Evolutionary conservation across 257 asterid species (phyloP).

Genomic region (Solanum lignicaule): DNA sequence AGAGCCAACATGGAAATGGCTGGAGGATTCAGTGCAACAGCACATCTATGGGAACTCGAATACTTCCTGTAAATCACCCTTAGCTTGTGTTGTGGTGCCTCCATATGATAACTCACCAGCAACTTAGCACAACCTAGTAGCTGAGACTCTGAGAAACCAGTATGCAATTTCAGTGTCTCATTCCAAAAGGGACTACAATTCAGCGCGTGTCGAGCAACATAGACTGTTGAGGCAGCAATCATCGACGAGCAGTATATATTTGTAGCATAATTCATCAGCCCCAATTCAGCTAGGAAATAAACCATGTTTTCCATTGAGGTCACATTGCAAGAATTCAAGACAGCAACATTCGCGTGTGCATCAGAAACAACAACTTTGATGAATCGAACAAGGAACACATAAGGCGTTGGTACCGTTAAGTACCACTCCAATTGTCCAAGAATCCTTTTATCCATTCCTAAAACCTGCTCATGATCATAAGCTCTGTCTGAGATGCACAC

Average conservation of each 20-base stretch:
- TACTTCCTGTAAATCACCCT: slow-evolving; percentile 55
- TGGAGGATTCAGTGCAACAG: slow-evolving; percentile 53
- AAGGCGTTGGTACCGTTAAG: slow-evolving; percentile 78
- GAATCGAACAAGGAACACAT: slow-evolving; percentile 76
- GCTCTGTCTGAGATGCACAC: slow-evolving; percentile 62
- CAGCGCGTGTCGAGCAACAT: slow-evolving; percentile 58
- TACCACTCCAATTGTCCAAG: slow-evolving; percentile 66
- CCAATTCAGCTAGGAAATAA: slow-evolving; percentile 65
- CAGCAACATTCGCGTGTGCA: slow-evolving; percentile 17
- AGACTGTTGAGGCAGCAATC: slow-evolving; percentile 95
- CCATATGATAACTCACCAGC: slow-evolving; percentile 39
- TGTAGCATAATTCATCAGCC: slow-evolving; percentile 65
- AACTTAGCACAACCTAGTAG: slow-evolving; percentile 52
- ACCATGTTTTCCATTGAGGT: slow-evolving; percentile 58
- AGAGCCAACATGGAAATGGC: slow-evolving; percentile 38
- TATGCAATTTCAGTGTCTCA: slow-evolving; percentile 57
- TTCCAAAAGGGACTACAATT: slow-evolving; percentile 53
- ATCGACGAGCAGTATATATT: slow-evolving; percentile 56
- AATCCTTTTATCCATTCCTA: slow-evolving; percentile 71
- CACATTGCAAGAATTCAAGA: not conserved
- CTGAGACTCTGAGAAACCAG: slow-evolving; percentile 64
- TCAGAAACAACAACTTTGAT: slow-evolving; percentile 60
- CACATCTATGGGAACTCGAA: slow-evolving; percentile 31
- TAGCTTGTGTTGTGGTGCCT: slow-evolving; percentile 34
- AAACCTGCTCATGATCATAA: slow-evolving; percentile 39